Conservation (phyloP, 495 filamentous ascomycete species). For the Cryomyces minteri region DNA sequence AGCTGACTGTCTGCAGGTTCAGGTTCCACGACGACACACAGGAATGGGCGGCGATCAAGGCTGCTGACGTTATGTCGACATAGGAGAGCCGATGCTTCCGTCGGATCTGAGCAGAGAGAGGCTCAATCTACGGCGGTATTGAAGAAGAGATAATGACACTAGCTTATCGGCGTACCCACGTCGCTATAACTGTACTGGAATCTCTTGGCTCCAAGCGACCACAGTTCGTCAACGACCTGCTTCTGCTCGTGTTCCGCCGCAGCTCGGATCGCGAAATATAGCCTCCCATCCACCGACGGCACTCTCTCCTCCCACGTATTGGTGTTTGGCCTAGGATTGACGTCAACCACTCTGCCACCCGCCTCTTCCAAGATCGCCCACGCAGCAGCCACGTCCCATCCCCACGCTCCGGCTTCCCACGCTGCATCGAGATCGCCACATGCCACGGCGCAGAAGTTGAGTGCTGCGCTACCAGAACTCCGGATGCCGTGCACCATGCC, state of each 20-base stretch:
- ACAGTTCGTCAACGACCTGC: constrained; percentile 6
- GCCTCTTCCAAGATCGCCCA: constrained; percentile 12
- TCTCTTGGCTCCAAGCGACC: too few species aligned
- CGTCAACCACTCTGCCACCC: constrained; percentile 7
- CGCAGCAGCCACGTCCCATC: constrained; percentile 12
- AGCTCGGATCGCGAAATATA: constrained; percentile 7
- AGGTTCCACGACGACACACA: too few species aligned
- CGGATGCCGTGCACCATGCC: constrained; percentile 9
- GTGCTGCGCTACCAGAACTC: constrained; percentile 8
- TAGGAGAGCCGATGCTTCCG: too few species aligned
- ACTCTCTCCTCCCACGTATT: constrained; percentile 2
- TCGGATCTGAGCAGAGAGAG: too few species aligned
- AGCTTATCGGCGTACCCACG: too few species aligned
- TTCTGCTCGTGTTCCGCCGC: constrained; percentile 2
- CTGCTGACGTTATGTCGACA: too few species aligned
- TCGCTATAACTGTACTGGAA: too few species aligned
- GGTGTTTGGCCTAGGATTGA: constrained; percentile 1
- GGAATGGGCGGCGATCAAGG: too few species aligned
- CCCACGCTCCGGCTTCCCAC: constrained; percentile 11
- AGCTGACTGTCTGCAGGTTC: too few species aligned
- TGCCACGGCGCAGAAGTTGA: constrained; percentile 13
- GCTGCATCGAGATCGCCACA: constrained; percentile 7
- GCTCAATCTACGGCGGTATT: too few species aligned
- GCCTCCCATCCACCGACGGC: constrained; percentile 7
- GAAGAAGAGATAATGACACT: too few species aligned